These are phyloP conservation scores for Cystobasidium tubakii DNA, from an alignment of 768 basidiomycete genomes.

Conservation along the genomic window DNA sequence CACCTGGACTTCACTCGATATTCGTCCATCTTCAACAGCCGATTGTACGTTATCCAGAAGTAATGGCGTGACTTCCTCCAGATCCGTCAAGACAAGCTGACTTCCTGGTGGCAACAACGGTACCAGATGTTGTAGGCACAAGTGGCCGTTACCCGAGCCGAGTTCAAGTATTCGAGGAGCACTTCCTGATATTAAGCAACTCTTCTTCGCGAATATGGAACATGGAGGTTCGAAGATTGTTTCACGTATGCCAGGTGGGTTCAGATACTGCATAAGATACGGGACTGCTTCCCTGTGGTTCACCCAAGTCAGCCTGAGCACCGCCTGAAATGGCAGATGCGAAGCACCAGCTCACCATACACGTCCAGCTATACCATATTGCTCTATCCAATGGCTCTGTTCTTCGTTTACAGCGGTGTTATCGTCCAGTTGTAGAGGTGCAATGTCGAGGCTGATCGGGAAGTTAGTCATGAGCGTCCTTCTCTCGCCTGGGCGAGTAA, in stretches of 20 bases:
- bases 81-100: slow-evolving; percentile 10
- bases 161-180: slow-evolving; percentile 21
- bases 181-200: neutral
- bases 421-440: neutral
- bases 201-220: neutral
- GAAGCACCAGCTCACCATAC: slow-evolving; percentile 19
- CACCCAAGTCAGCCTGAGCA: neutral
- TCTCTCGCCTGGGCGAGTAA: neutral
- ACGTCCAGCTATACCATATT: slow-evolving; percentile 33
- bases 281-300: slow-evolving; percentile 27
- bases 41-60: neutral
- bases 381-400: slow-evolving; percentile 7
- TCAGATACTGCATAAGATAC: slow-evolving; percentile 24
- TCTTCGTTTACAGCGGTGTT: neutral
- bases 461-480: neutral
- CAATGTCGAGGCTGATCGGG: slow-evolving; percentile 1
- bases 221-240: slow-evolving; percentile 16
- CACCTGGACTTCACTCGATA: neutral
- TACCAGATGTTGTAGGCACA: slow-evolving; percentile 5
- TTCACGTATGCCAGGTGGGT: neutral
- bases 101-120: neutral
- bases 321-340: neutral
- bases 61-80: slow-evolving; percentile 16
- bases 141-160: slow-evolving; percentile 9
- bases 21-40: neutral